Base-by-base conservation (phyloP, 768 basidiomycete species). In the Rhizopogon vulgaris region DNA sequence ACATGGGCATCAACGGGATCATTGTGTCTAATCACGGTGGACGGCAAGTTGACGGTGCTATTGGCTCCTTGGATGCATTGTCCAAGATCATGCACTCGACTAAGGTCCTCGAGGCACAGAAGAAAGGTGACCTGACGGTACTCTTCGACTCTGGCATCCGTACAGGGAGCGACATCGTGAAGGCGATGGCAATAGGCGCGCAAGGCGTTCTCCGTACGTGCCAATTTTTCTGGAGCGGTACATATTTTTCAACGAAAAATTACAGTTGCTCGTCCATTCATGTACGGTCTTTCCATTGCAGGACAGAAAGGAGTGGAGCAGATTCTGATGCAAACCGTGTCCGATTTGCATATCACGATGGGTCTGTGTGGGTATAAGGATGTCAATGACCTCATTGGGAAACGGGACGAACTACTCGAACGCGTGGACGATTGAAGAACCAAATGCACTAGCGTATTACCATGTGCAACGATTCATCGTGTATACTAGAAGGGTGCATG, bases 121-220 rank as follows among this genome's bases (percentile, higher is more conserved):
- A 60, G 3, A 66, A 74, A 11, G 86, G 86, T 1, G 78, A 79
- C 49, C 66, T 91, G 41, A 84, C 87, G 1, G 68, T 94, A 11
- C 70, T 94, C 2, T 90, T 67, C 41, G 66, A 67, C 39, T 91
- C 83, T 47, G 90, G 92, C 6, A 84, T 94, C 53, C 80, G 92
- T 40, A 87, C 84, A 0, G 92, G 89, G 10, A 79, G 82, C 40
- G 93, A 95, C 56, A 79, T 93, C 41, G 75, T 91, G 67, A 89
- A 90, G 66, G 92, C 93, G 0, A 68, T 94, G 27, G 90, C 90
- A 1, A 73, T 94, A 0, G 91, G 93, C 38, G 92, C 93, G 7
- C 85, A 94, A 58, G 90, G 74, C 7, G 83, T 94, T 14, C 65
- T 93, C 17, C 73, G 83, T 90, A 57, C 58, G 87, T 76, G 14